Conservation (phyloP, 78 protist genomes). For the Neovahlkampfia damariscottae region DNA sequence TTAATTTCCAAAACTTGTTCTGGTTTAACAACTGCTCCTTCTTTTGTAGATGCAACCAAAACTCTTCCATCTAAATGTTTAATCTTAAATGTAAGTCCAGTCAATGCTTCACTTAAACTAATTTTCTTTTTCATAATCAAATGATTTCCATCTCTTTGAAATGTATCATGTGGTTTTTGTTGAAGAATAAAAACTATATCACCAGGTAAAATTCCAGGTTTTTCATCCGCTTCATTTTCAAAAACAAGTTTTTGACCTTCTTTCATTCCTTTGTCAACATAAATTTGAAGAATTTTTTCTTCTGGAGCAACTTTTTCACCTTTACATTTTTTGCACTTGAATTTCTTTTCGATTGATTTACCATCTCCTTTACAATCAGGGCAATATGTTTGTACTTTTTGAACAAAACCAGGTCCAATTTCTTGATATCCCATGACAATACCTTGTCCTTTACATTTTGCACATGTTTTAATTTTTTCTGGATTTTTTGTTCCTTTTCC, state of each 20-base stretch:
- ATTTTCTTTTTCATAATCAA: conserved; percentile 52
- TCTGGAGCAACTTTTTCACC: conserved; percentile 70
- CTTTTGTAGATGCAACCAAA: conserved; percentile 40
- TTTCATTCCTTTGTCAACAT: conserved; percentile 85
- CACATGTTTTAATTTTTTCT: conserved; percentile 48
- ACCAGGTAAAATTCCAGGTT: conserved; percentile 80
- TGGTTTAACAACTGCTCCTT: conserved; percentile 55
- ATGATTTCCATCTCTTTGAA: conserved; percentile 77
- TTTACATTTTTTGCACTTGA: conserved; percentile 62
- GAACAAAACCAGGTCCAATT: conserved; percentile 84
- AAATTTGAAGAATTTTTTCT: conserved; percentile 71
- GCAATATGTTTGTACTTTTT: conserved; percentile 64
- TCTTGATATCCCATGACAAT: conserved; percentile 46
- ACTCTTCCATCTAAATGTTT: conserved; percentile 78
- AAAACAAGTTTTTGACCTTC: conserved; percentile 72
- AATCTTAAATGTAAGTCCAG: conserved; percentile 72
- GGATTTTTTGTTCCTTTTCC: conserved; percentile 6
- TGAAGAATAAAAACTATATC: conserved; percentile 79
- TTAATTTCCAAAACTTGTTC: conserved; percentile 59
- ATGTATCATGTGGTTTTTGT: conserved; percentile 68
- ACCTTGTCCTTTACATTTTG: conserved; percentile 72
- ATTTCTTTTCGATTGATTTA: conserved; percentile 52
- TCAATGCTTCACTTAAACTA: conserved; percentile 70
- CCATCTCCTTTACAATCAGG: conserved; percentile 70
- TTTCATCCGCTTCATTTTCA: conserved; percentile 87